Base-by-base conservation (phyloP, 2,329 filamentous ascomycete species). In the Mollisiaceae sp. region DNA sequence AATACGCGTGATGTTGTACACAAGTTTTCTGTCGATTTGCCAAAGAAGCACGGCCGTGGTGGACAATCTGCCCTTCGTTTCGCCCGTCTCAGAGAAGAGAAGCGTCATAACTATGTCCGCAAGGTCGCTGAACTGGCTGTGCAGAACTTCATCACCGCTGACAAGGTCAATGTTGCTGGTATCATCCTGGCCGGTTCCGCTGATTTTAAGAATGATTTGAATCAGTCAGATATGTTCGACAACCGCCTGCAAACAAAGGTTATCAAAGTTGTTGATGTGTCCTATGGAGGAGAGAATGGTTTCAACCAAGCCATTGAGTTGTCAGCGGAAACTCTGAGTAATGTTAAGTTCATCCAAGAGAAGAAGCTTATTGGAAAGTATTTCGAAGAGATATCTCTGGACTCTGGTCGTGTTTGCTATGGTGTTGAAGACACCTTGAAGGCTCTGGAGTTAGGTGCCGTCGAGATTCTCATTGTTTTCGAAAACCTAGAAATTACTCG, bases 1-100 rank as follows among this genome's bases (percentile, higher is more conserved):
- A 99, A 99, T 81, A 99, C 95, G 41, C 90, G 95, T 78, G 96
- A 99, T 75, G 87, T 99, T 59, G 86, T 98, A 60, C 95, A 99
- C 84, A 99, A 99, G 82, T 97, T 99, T 83, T 93, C 92, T 22
- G 95, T 99, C 79, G 96, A 99, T 85, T 85, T 99, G 65, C 95
- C 95, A 79, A 99, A 99, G 89, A 99, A 99, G 86, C 95, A 99
- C 88, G 95, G 95, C 70, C 94, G 95, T 91, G 95, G 95, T 94
- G 95, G 95, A 87, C 96, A 99, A 85, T 99, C 95, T 72, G 95
- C 95, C 67, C 87, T 99, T 77, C 96, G 95, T 94, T 99, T 99
- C 81, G 93, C 95, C 70, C 95, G 95, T 94, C 91, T 99, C 66
- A 90, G 95, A 86, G 95, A 99, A 81, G 95, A 99, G 82, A 99